Evolutionary conservation across 2,329 filamentous ascomycete genomes (phyloP), one percentile per base, ranked within the genome.

Genomic region (Orbilia brochopaga): DNA sequence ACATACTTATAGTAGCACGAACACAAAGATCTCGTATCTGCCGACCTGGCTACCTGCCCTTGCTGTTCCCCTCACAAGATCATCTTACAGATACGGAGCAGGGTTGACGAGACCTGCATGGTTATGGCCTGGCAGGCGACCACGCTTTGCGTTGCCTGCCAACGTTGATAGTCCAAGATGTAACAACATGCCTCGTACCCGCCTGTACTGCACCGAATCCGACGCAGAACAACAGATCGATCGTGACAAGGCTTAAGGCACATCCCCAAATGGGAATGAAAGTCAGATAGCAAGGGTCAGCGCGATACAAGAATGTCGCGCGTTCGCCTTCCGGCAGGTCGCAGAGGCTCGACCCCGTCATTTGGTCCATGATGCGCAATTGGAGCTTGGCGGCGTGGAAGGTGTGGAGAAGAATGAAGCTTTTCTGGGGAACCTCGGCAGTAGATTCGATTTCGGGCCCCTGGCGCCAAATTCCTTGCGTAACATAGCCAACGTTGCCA

Each of bases 371-470:
- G 8, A 32, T 4, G 27, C 32, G 32, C 64, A 7, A 63, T 63
- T 69, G 51, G 58, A 24, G 44, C 65, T 69, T 64, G 58, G 58
- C 65, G 53, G 48, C 21, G 19, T 21, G 46, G 32, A 19, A 32
- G 44, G 24, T 69, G 65, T 63, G 65, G 65, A 62, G 65, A 61
- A 69, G 64, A 69, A 32, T 3, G n/a, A n/a, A 69, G 65, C 65
- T 63, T 69, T 69, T 69, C 52, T 59, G 65, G 65, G 65, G 65
- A 63, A 59, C 40, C 58, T 69, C 65, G 65, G 65, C 65, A 62
- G 24, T 57, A 69, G 65, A 62, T 69, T 69, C 65, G n/a, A n/a
- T n/a, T 69, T 57, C 65, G 27, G n/a, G 64, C 61, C 64, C 61
- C 61, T 56, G 63, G 15, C 13, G 15, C 15, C 6, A 48, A 48